These are phyloP conservation scores for Puccinia polysora DNA, from an alignment of 1,284 basidiomycete genomes.

Conservation along the genomic window DNA sequence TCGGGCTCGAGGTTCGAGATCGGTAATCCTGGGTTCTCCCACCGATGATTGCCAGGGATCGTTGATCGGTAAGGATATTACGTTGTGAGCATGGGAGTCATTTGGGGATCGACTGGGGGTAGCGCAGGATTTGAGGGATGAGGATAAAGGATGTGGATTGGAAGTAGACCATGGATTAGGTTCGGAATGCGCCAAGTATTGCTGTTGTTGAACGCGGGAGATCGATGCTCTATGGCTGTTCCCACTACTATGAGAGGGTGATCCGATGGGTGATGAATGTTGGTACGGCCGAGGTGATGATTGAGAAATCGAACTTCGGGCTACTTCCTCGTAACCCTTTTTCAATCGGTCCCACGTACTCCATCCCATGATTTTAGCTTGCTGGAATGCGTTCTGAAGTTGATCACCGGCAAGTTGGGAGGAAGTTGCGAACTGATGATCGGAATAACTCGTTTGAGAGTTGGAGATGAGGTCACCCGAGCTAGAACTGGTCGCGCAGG, in stretches of 20 bases:
- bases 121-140: not conserved
- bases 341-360: slow-evolving; percentile 45
- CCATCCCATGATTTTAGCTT: slow-evolving; percentile 45
- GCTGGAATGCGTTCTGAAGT: slow-evolving; percentile 42
- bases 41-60: not conserved
- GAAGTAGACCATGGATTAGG: slow-evolving; percentile 21
- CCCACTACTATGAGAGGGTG: slow-evolving; percentile 51
- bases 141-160: not conserved
- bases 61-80: not conserved
- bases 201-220: slow-evolving; percentile 10
- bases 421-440: not conserved
- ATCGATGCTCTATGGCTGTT: slow-evolving; percentile 53
- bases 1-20: not conserved
- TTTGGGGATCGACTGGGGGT: not conserved
- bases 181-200: not conserved
- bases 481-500: not conserved
- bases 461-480: not conserved
- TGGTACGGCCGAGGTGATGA: slow-evolving; percentile 17
- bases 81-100: not conserved
- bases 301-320: slow-evolving; percentile 17
- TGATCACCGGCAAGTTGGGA: slow-evolving; percentile 15
- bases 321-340: slow-evolving; percentile 44
- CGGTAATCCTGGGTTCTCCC: not conserved
- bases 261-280: slow-evolving; percentile 38
- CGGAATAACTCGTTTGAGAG: not conserved